Evolutionary conservation across 345 rosid genomes (phyloP).

Genomic region (Heritiera littoralis): DNA sequence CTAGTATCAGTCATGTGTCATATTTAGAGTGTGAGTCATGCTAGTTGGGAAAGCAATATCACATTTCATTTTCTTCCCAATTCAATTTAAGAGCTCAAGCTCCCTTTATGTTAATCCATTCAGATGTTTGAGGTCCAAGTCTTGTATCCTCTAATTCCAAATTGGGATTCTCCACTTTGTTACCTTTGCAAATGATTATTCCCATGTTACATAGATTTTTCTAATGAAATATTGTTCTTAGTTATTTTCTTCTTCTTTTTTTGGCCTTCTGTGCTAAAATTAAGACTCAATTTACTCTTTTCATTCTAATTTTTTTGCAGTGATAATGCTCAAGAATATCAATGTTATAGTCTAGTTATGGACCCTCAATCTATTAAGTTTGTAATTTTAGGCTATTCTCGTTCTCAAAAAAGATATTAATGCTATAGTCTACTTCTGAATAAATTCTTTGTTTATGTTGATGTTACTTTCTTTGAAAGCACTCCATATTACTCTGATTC

Average conservation of each 20-base stretch:
- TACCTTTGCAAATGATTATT: not conserved
- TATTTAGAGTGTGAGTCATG: not conserved
- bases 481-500: not conserved
- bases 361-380: no score
- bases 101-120: not conserved
- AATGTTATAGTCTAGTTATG: no score
- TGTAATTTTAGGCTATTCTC: no score
- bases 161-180: not conserved
- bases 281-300: not conserved
- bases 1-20: not conserved
- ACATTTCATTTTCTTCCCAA: not conserved
- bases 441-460: no score
- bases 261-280: not conserved
- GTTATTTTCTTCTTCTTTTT: not conserved
- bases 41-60: not conserved
- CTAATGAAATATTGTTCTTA: not conserved
- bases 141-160: not conserved
- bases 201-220: not conserved
- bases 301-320: not conserved
- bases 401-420: no score
- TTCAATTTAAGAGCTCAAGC: not conserved
- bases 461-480: no score
- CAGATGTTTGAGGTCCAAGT: not conserved
- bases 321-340: not conserved
- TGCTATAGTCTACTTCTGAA: no score